These are phyloP conservation scores for Mayamaea pseudoterrestris DNA, from an alignment of 108 stramenopile species.

Conservation along the genomic window DNA sequence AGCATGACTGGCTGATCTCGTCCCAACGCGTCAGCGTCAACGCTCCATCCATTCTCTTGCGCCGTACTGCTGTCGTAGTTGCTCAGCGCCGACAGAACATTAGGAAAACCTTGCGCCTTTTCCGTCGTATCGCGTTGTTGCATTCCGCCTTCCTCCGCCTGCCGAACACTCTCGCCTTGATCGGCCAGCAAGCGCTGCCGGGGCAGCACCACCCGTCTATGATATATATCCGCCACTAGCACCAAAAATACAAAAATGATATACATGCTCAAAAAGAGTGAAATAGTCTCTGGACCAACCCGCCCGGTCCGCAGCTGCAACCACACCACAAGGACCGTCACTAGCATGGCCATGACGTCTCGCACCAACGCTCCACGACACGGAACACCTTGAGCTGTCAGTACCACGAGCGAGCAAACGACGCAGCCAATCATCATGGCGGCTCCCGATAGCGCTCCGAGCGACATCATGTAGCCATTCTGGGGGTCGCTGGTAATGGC, in stretches of 20 bases:
- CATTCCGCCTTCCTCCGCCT: constrained; percentile 22
- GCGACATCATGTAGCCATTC: constrained; percentile 69
- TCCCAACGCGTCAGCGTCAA: constrained; percentile 9
- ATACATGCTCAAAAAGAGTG: constrained; percentile 53
- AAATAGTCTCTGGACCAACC: constrained; percentile 40
- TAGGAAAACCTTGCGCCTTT: not conserved
- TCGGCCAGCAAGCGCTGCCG: constrained; percentile 23
- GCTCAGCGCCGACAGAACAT: constrained; percentile 38
- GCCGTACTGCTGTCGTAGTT: constrained; percentile 53
- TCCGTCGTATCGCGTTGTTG: not conserved
- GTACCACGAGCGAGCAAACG: constrained; percentile 68
- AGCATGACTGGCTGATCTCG: constrained; percentile 48
- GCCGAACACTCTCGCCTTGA: constrained; percentile 24
- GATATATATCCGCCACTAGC: constrained; percentile 75
- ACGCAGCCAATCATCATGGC: constrained; percentile 84
- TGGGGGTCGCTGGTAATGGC: constrained; percentile 55
- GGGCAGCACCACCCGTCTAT: constrained; percentile 71
- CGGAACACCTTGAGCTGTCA: constrained; percentile 57
- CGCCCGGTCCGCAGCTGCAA: constrained; percentile 27
- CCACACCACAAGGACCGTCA: constrained; percentile 57
- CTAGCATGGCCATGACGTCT: constrained; percentile 53
- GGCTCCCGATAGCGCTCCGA: constrained; percentile 92
- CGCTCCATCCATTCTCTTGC: constrained; percentile 5
- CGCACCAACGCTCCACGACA: constrained; percentile 80
- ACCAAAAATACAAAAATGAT: constrained; percentile 58